Conservation (phyloP, 2,329 filamentous ascomycete genomes). For the Ceratocystis variospora region DNA sequence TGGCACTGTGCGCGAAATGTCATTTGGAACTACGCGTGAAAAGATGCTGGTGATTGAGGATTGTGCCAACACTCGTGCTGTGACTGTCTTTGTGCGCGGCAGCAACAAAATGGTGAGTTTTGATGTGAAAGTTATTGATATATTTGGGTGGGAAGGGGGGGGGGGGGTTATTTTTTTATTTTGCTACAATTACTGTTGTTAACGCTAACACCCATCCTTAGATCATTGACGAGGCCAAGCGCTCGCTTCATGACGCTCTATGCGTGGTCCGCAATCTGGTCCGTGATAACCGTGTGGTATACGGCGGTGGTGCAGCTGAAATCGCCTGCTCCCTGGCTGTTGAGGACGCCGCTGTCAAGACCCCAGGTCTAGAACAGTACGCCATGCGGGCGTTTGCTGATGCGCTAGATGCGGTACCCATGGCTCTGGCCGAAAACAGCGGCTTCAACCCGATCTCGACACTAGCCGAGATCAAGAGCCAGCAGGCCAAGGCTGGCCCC, state of each 20-base stretch:
- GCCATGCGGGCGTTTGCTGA: constrained; percentile 97
- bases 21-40: constrained; percentile 90
- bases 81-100: constrained; percentile 89
- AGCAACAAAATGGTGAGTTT: constrained; percentile 93
- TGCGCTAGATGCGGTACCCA: constrained; percentile 81
- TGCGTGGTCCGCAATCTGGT: constrained; percentile 97
- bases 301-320: constrained; percentile 91
- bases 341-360: constrained; percentile 88
- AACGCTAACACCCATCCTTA: constrained; percentile 27
- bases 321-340: constrained; percentile 95
- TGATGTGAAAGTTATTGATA: background rate
- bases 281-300: constrained; percentile 90
- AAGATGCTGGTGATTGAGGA: constrained; percentile 99
- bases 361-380: constrained; percentile 94
- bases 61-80: constrained; percentile 92
- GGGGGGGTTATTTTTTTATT: background rate
- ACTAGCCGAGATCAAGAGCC: constrained; percentile 84
- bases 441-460: constrained; percentile 93
- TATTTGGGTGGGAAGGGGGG: background rate
- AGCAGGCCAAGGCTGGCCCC: constrained; percentile 66
- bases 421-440: constrained; percentile 95
- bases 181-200: background rate
- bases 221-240: constrained; percentile 98
- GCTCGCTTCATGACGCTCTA: constrained; percentile 90
- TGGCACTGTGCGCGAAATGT: constrained; percentile 85